Conservation (phyloP, 1,284 basidiomycete genomes). For the Neolentinus lepideus region DNA sequence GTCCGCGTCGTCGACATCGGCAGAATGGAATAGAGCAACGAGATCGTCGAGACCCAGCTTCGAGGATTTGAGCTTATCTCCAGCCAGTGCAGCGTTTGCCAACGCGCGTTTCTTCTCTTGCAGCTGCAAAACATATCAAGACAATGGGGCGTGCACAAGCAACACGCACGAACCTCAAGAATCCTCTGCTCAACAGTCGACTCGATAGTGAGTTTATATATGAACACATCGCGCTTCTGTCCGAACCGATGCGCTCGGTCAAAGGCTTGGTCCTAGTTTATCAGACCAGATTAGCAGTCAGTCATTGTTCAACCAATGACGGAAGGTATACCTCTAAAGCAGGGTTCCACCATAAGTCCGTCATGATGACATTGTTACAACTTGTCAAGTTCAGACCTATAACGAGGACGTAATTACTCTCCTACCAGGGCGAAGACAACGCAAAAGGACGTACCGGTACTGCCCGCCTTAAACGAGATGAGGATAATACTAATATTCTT, state of each 20-base stretch:
- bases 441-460: slow-evolving; percentile 52
- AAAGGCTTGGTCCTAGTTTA: slow-evolving; percentile 77
- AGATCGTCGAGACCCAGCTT: slow-evolving; percentile 1
- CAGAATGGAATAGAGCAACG: not conserved
- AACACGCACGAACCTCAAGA: slow-evolving; percentile 39
- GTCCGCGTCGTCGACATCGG: not conserved
- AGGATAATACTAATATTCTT: slow-evolving; percentile 67
- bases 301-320: not conserved
- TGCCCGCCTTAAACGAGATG: slow-evolving; percentile 96
- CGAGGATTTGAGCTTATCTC: not conserved
- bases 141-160: not conserved
- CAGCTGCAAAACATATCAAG: slow-evolving; percentile 34
- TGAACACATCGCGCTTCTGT: slow-evolving; percentile 82
- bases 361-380: slow-evolving; percentile 90
- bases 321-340: slow-evolving; percentile 57
- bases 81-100: slow-evolving; percentile 80
- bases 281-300: slow-evolving; percentile 1
- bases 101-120: slow-evolving; percentile 87
- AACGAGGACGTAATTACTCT: slow-evolving; percentile 4
- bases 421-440: not conserved
- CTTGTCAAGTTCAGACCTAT: slow-evolving; percentile 87
- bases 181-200: slow-evolving; percentile 90
- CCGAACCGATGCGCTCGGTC: slow-evolving; percentile 87
- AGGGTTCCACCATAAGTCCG: slow-evolving; percentile 96
- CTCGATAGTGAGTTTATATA: slow-evolving; percentile 89